Evolutionary conservation across 1,284 basidiomycete species (phyloP), one percentile per base, ranked within the genome.

Genomic region (Anthracocystis walkeri): DNA sequence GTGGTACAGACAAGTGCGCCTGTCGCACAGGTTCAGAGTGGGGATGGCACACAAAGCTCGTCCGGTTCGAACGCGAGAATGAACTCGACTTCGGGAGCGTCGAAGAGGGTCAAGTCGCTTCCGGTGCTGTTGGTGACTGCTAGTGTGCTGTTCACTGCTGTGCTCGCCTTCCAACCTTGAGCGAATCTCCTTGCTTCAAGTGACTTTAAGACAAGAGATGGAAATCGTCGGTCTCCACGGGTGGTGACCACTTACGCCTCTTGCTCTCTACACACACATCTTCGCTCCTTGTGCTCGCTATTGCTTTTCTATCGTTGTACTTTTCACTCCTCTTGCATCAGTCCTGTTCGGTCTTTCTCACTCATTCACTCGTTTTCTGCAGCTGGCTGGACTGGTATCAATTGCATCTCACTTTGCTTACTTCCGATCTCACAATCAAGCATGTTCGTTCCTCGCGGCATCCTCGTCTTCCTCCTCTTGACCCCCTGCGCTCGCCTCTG

Each of bases 211-310:
- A 23, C 27, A 33, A 20, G 29, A 38, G 27, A 11, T 23, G 33
- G 45, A 48, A 60, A 27, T 49, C 35, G 50, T 65, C 49, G 68
- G 62, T 70, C 58, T 59, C 44, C 50, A 31, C 62, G 18, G 62
- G 62, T 58, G 55, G 62, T 49, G 62, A 65, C 68, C 68, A 58
- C 68, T 58, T 59, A 44, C 46, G n/a, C 35, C 46, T 57, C 27
- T 42, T 25, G 23, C 38, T 31, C 12, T 42, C 53, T 27, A 11
- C 11, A 2, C 40, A n/a, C 48, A 46, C 35, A 40, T 54, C 33
- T 50, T 44, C 40, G 11, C 40, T 51, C 33, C 45, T 51, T 27
- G 40, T 38, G n/a, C n/a, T n/a, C n/a, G n/a, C 20, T 51, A 55
- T 31, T 48, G n/a, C 33, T 41, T 35, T 18, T 21, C 44, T 20